A percentile compares a stretch with the other conserved stretches of the same genome.
Evolutionary conservation across 2,329 filamentous ascomycete genomes (phyloP).

Genomic region (Penicillium digitatum): DNA sequence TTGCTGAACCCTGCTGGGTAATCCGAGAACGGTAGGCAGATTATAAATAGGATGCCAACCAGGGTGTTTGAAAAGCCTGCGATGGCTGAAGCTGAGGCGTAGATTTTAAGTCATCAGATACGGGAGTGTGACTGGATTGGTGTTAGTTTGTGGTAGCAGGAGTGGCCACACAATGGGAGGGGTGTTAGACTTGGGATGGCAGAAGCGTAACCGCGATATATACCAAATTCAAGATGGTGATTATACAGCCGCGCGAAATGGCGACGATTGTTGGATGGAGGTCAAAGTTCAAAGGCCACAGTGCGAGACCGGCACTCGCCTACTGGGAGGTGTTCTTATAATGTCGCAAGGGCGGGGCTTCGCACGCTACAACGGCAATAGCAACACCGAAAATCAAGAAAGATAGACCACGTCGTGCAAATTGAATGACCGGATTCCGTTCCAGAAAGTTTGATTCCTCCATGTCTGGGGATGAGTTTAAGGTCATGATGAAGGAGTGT

Average conservation of each 20-base stretch:
- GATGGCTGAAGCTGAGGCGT: slow-evolving; percentile 32
- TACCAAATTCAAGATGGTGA: slow-evolving; percentile 31
- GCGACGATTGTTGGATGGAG: slow-evolving; percentile 38
- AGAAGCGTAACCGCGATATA: slow-evolving; percentile 34
- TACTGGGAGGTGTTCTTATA: slow-evolving; percentile 39
- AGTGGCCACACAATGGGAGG: not conserved
- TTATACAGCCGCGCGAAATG: slow-evolving; percentile 37
- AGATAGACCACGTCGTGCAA: slow-evolving; percentile 34
- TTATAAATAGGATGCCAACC: slow-evolving; percentile 31
- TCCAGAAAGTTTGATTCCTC: slow-evolving; percentile 38
- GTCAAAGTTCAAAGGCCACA: slow-evolving; percentile 45
- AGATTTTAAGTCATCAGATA: slow-evolving; percentile 34
- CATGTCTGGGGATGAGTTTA: slow-evolving; percentile 29
- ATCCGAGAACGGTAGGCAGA: slow-evolving; percentile 31
- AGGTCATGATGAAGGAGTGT: slow-evolving; percentile 25
- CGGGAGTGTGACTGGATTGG: slow-evolving; percentile 33
- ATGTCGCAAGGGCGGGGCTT: slow-evolving; percentile 38
- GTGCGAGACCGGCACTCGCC: slow-evolving; percentile 31
- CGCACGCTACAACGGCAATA: slow-evolving; percentile 34
- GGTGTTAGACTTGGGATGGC: slow-evolving; percentile 30
- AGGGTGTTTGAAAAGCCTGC: slow-evolving; percentile 38
- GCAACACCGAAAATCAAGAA: slow-evolving; percentile 29
- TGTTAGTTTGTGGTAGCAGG: not conserved
- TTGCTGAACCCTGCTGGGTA: slow-evolving; percentile 29
- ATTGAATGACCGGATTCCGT: slow-evolving; percentile 32